These are phyloP conservation scores for Citrus hindsii DNA, from an alignment of 345 rosid species.

Conservation along the genomic window DNA sequence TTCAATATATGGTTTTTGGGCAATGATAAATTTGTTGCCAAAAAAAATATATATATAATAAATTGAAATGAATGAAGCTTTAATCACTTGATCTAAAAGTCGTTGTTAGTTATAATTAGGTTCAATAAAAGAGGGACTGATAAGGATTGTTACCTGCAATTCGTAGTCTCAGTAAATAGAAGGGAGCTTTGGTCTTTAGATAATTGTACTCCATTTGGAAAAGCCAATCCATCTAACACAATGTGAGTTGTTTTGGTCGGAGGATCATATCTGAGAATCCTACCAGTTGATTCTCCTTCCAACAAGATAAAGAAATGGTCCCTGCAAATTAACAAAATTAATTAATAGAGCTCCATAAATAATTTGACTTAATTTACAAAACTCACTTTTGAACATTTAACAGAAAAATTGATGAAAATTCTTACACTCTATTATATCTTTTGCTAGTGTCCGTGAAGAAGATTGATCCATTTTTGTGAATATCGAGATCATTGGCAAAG, in stretches of 20 bases:
- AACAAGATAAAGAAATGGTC: slow-evolving; percentile 82
- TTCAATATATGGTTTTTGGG: too few relatives aligned
- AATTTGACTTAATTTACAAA: not conserved
- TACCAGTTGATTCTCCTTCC: slow-evolving; percentile 93
- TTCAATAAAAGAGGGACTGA: not conserved
- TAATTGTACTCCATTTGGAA: slow-evolving; percentile 89
- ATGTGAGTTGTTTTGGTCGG: slow-evolving; percentile 68
- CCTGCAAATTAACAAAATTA: slow-evolving; percentile 33
- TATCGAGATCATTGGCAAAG: slow-evolving; percentile 91
- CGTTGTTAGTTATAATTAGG: not conserved
- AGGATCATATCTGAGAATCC: slow-evolving; percentile 91
- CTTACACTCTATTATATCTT: slow-evolving; percentile 89
- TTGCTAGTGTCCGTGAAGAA: slow-evolving; percentile 94
- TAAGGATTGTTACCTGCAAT: slow-evolving; percentile 61
- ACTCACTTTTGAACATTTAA: too few relatives aligned
- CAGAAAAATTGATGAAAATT: not conserved
- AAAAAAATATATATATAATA: too few relatives aligned
- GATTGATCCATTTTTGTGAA: slow-evolving; percentile 82
- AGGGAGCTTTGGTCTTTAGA: slow-evolving; percentile 79
- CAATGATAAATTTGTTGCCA: too few relatives aligned
- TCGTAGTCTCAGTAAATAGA: slow-evolving; percentile 85
- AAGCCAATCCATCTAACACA: slow-evolving; percentile 83
- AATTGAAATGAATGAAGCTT: too few relatives aligned
- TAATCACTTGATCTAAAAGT: not conserved
- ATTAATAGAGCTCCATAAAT: too few relatives aligned